Conservation (phyloP, 1,284 basidiomycete genomes). For the Sporisorium reilianum region DNA sequence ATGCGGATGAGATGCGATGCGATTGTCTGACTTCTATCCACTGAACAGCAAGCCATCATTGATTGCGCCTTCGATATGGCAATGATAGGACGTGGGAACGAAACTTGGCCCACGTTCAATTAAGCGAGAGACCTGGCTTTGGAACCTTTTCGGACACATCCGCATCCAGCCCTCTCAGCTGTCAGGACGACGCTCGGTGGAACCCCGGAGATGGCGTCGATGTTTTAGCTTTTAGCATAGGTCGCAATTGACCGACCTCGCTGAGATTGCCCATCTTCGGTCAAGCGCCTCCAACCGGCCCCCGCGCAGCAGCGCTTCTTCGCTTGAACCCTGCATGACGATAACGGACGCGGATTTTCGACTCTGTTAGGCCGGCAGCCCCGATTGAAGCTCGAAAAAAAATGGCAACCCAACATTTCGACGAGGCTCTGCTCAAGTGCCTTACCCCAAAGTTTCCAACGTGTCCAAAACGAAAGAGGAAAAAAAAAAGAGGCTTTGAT, state of each 20-base stretch:
- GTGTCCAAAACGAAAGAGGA: neutral
- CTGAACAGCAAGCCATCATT: no score
- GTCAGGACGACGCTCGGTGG: constrained; percentile 20
- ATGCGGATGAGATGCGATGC: no score
- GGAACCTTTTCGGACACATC: neutral
- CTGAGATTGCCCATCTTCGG: neutral
- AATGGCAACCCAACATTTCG: constrained; percentile 18
- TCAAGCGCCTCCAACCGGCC: no score
- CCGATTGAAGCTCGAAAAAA: neutral
- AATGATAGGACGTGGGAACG: neutral
- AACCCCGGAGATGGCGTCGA: constrained; percentile 29
- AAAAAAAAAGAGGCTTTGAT: neutral
- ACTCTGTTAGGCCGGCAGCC: constrained; percentile 1
- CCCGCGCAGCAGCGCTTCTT: neutral
- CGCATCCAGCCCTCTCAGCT: neutral
- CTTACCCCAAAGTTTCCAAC: constrained; percentile 35
- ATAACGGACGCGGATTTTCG: neutral
- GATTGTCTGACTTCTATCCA: no score
- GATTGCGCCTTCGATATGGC: no score
- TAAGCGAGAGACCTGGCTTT: neutral
- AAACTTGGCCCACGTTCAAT: no score
- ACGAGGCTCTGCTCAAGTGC: neutral
- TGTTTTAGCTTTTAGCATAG: no score
- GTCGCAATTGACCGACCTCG: neutral
- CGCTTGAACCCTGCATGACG: constrained; percentile 1